A percentile compares a stretch with the other conserved stretches of the same genome.
Evolutionary conservation across 768 basidiomycete genomes (phyloP).

Genomic region (Russula virescens): DNA sequence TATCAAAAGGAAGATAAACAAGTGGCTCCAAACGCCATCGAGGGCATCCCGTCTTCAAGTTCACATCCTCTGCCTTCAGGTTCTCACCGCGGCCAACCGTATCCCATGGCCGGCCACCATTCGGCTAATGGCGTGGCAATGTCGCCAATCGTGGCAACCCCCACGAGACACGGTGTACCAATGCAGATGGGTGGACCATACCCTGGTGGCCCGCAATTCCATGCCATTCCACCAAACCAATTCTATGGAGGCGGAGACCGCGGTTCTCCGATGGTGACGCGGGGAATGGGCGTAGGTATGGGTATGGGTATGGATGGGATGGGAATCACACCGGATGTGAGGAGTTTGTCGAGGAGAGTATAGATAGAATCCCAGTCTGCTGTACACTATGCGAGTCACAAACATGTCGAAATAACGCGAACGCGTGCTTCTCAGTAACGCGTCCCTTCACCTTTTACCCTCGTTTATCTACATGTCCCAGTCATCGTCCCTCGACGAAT

Average conservation of each 20-base stretch:
- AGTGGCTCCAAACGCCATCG: neutral
- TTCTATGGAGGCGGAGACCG: slow-evolving; percentile 37
- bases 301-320: slow-evolving; percentile 25
- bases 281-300: slow-evolving; percentile 18
- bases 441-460: neutral
- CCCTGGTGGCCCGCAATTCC: slow-evolving; percentile 27
- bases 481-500: slow-evolving; percentile 6
- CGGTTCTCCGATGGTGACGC: slow-evolving; percentile 22
- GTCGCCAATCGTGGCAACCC: slow-evolving; percentile 20
- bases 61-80: slow-evolving; percentile 25
- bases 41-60: slow-evolving; percentile 14
- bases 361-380: neutral
- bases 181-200: slow-evolving; percentile 28
- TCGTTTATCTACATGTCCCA: neutral
- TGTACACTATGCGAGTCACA: neutral
- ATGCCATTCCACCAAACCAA: slow-evolving; percentile 36
- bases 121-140: slow-evolving; percentile 23
- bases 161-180: slow-evolving; percentile 30
- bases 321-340: slow-evolving; percentile 24
- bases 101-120: slow-evolving; percentile 18
- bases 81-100: slow-evolving; percentile 8
- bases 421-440: slow-evolving; percentile 11
- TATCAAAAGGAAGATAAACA: slow-evolving; percentile 29
- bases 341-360: slow-evolving; percentile 21
- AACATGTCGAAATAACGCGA: slow-evolving; percentile 23